These are phyloP conservation scores for Garcia nutans DNA, from an alignment of 345 rosid genomes.

Conservation along the genomic window DNA sequence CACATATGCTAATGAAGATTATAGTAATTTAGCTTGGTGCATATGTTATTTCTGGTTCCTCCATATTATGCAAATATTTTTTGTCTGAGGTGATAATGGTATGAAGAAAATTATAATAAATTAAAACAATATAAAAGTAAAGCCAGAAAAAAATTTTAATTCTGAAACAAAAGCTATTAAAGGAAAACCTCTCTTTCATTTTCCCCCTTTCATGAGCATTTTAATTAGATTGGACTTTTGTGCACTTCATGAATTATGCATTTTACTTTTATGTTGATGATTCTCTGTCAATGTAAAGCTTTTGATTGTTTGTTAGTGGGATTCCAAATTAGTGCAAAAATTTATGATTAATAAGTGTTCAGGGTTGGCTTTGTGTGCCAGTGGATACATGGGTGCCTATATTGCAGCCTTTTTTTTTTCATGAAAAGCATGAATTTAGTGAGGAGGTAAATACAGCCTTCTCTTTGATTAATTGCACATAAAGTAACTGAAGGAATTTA, in stretches of 20 bases:
- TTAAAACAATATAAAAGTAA: neutral
- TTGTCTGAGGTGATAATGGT: neutral
- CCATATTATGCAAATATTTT: neutral
- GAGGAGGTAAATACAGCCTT: neutral
- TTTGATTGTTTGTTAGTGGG: neutral
- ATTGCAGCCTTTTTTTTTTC: neutral
- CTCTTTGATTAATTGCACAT: neutral
- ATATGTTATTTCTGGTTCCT: neutral
- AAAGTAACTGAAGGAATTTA: neutral
- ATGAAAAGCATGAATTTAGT: neutral
- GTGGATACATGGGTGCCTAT: neutral
- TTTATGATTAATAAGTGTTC: neutral
- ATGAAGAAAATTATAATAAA: neutral
- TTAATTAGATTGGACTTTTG: neutral
- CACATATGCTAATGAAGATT: neutral
- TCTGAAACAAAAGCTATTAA: neutral
- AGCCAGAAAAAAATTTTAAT: neutral
- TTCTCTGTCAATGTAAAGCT: neutral
- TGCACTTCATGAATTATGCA: neutral
- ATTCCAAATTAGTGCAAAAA: neutral
- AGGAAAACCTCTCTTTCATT: neutral
- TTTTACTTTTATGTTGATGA: neutral
- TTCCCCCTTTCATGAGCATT: neutral
- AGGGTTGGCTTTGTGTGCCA: neutral
- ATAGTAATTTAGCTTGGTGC: neutral